Base-by-base conservation (phyloP, 83 land plant species). In the Picea engelmannii region DNA sequence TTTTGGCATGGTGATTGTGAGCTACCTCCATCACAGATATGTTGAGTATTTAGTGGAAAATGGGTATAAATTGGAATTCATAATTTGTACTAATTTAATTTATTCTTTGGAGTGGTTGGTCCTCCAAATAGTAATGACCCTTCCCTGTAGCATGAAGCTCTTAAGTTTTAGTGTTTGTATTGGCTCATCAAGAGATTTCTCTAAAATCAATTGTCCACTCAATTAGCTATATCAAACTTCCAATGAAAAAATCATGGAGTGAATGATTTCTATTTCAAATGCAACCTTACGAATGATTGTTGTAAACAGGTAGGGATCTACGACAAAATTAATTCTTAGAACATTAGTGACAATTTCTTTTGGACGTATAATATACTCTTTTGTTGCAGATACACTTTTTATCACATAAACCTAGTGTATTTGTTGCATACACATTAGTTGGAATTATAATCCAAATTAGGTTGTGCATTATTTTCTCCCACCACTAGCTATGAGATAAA, bases 11-110 rank as follows among this genome's bases (percentile, higher is more conserved):
- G n/a, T n/a, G n/a, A n/a, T n/a, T n/a, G 96, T 94, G 82, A 81
- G 71, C 21, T 44, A 27, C 18, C 44, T 12, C 20, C 8, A 42
- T 60, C 52, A 21, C 25, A 73, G 63, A 40, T 17, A 64, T 80
- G 58, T n/a, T 59, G 49, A 20, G 24, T 58, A 13, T 49, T 78
- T 61, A 83, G 80, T 81, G 24, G 58, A 16, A 79, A 31, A 21
- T 84, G 31, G 61, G 21, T 38, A 81, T 83, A 59, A 79, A 49
- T 77, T 25, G 64, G 65, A 67, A 78, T 47, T 82, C 35, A 20
- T 31, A 73, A 49, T 6, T 55, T 17, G 2, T 66, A 62, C 62
- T 65, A 52, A 61, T 66, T 81, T 62, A 47, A 80, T 62, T 65
- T 38, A 52, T 38, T 44, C 66, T 42, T 80, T 80, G 66, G 66